phyloP scores from a whole-genome alignment of 495 filamentous ascomycete species.

The Podospora fimiseda region DNA sequence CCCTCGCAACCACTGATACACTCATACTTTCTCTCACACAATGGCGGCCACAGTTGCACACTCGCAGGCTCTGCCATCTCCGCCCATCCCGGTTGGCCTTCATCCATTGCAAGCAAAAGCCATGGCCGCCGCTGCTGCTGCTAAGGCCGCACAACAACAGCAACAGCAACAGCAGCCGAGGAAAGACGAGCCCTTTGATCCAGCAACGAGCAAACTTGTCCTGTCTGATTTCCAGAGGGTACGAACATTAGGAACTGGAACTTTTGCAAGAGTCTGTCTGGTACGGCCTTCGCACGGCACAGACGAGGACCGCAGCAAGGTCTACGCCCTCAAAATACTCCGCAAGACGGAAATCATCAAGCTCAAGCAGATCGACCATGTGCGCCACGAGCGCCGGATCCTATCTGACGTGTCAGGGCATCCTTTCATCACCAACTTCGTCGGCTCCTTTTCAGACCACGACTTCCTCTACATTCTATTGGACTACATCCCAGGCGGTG shows the following conservation, averaged over 20 bases:
- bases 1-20: background rate
- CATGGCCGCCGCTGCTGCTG: conserved; percentile 11
- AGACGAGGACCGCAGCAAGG: conserved; percentile 54
- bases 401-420: conserved; percentile 83
- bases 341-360: conserved; percentile 92
- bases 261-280: conserved; percentile 93
- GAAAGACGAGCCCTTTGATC: conserved; percentile 21
- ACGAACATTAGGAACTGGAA: conserved; percentile 90
- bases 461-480: conserved; percentile 91
- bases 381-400: conserved; percentile 84
- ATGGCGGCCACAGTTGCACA: conserved; percentile 32
- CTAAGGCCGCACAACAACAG: conserved; percentile 17
- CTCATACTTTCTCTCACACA: background rate
- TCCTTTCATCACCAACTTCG: conserved; percentile 90
- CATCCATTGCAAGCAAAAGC: conserved; percentile 27
- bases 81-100: conserved; percentile 6
- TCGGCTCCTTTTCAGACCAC: conserved; percentile 82
- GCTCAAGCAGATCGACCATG: conserved; percentile 95
- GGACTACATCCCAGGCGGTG: conserved; percentile 86
- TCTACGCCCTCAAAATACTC: conserved; percentile 90
- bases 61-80: conserved; percentile 18
- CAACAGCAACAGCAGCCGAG: conserved; percentile 15
- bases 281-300: conserved; percentile 54
- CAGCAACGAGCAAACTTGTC: conserved; percentile 22
- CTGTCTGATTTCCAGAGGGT: conserved; percentile 75